A percentile compares a stretch with the other conserved stretches of the same genome.
Evolutionary conservation across 352 stramenopile species (phyloP).

Genomic region (Globisporangium viniferum): DNA sequence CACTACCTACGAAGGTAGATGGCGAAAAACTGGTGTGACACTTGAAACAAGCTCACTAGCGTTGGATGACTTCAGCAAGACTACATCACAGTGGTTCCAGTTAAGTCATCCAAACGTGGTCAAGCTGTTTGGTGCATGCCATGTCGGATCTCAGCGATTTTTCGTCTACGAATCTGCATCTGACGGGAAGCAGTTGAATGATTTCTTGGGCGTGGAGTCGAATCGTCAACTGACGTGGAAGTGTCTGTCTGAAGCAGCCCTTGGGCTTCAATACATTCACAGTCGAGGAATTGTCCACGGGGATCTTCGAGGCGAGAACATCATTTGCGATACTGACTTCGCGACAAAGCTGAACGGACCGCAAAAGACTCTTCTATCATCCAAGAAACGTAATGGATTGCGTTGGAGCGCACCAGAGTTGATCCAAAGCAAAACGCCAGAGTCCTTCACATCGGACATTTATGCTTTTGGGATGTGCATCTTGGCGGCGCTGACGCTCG

Average conservation of each 20-base stretch:
- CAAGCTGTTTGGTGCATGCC: conserved; percentile 6
- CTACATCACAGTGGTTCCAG: not conserved
- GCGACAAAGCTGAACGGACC: not conserved
- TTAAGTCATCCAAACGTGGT: conserved; percentile 12
- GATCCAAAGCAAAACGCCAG: no score
- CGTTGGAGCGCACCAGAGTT: not conserved
- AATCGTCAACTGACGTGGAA: not conserved
- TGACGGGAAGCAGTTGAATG: not conserved
- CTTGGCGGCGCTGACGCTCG: not conserved
- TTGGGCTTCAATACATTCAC: not conserved
- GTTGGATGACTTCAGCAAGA: not conserved
- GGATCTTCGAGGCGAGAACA: not conserved
- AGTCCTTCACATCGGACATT: not conserved
- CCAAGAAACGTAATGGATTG: not conserved
- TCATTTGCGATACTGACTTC: not conserved
- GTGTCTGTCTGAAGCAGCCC: not conserved
- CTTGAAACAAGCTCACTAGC: not conserved
- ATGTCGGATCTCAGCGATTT: not conserved
- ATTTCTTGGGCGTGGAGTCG: not conserved
- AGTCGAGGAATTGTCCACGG: not conserved
- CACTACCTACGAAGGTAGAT: not conserved
- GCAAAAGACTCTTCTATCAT: not conserved
- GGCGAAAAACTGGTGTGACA: conserved; percentile 1
- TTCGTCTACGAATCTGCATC: not conserved
- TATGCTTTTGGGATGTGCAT: not conserved